Base-by-base conservation (phyloP, 352 stramenopile genomes). In the Plasmopara viticola region DNA sequence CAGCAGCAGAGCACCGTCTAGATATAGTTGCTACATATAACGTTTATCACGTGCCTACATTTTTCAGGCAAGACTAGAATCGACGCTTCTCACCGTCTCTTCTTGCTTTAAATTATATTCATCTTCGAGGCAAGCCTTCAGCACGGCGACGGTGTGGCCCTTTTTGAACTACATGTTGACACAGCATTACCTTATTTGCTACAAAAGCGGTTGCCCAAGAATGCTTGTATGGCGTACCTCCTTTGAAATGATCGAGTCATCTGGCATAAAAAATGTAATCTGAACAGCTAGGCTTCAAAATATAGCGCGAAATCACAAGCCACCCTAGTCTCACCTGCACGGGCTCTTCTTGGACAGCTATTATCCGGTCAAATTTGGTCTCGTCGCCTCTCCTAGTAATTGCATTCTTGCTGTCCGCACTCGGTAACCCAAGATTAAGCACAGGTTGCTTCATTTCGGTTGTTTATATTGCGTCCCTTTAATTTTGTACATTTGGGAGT, bases 341-440 rank as follows among this genome's bases (percentile, higher is more conserved):
- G 30, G 61, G 39, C 37, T 80, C 75, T 48, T 86, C 72, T 51
- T 86, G 75, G 13, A 86, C 60, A 30, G 68, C 70, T 51, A 68
- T 66, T 43, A 83, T 60, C 38, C 78, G 70, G 50, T 86, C 75
- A 31, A 77, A 74, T 60, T 86, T 86, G 68, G 58, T 66, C 48
- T 86, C 70, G 20, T 55, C 55, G 14, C 55, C 55, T 31, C 42
- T 58, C 7, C 25, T 48, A 2, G 33, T 20, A 3, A n/a, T 30
- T 10, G 25, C 53, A 28, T 72, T 62, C 39, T 64, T 61, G 41
- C 59, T 56, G 3, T 44, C 62, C 8, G 58, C 58, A 17, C 56
- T 48, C 10, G 5, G 6, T 47, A 69, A 18, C 31, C 54, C 62
- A 15, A 74, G 42, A 43, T 61, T 53, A 13, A 67, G 45, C 31